These are phyloP conservation scores for Starmerella potacharoeniae DNA, from an alignment of 805 yeast genomes.

Conservation along the genomic window DNA sequence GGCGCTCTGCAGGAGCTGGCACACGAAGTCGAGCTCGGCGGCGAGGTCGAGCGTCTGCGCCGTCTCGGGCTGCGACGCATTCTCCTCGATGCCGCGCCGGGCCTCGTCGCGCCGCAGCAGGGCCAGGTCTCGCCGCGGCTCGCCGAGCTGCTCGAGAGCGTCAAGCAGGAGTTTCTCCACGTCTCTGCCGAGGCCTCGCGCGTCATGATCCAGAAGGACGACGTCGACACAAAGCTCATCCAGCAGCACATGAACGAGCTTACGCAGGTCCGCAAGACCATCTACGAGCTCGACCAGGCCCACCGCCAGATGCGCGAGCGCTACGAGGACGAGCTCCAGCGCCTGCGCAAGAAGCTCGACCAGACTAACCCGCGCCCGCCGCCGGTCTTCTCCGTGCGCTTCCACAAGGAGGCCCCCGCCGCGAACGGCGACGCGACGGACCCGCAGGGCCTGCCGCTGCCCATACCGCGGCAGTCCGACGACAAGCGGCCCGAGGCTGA, in stretches of 20 bases:
- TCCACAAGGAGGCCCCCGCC: neutral
- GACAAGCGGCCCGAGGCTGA: too few species aligned
- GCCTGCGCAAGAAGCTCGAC: conserved; percentile 78
- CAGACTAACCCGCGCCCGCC: conserved; percentile 18
- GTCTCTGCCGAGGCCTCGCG: conserved; percentile 76
- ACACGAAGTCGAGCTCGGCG: conserved; percentile 56
- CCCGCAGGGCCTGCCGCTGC: neutral
- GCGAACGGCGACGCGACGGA: neutral
- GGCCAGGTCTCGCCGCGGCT: conserved; percentile 28
- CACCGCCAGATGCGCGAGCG: conserved; percentile 92
- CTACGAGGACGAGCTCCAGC: conserved; percentile 82
- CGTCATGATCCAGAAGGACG: conserved; percentile 83
- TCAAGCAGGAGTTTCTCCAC: conserved; percentile 80
- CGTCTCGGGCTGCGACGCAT: conserved; percentile 72
- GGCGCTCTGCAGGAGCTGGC: conserved; percentile 58
- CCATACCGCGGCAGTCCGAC: neutral
- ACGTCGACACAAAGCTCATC: conserved; percentile 65
- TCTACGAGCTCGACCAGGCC: conserved; percentile 84
- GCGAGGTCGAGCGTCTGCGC: conserved; percentile 59
- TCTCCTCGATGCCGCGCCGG: conserved; percentile 38
- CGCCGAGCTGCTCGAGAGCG: conserved; percentile 79
- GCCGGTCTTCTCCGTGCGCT: neutral
- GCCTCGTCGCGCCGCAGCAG: neutral
- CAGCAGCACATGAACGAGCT: conserved; percentile 87
- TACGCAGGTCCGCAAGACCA: conserved; percentile 88